Percentiles rank a stretch among this genome's conserved stretches.
Evolutionary conservation across 1,139 yeast genomes (phyloP).

Genomic region (Debaryomycetaceae sp.): DNA sequence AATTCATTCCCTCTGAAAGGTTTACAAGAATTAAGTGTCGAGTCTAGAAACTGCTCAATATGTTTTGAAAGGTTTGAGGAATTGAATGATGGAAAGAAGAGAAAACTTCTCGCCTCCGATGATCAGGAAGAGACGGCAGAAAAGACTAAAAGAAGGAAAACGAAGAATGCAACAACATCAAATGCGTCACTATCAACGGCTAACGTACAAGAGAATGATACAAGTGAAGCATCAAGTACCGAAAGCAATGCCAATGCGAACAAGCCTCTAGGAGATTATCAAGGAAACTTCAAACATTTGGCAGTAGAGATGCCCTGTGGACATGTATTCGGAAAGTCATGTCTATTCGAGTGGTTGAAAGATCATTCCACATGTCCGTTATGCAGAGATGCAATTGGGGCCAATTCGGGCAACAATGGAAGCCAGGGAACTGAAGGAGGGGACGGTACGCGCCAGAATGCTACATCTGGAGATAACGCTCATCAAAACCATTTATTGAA

Average conservation of each 20-base stretch:
- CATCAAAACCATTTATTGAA: not conserved
- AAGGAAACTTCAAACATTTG: constrained; percentile 47
- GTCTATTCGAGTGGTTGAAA: constrained; percentile 74
- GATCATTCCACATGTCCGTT: constrained; percentile 73
- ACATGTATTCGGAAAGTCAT: constrained; percentile 71
- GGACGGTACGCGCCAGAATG: not conserved
- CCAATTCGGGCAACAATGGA: not conserved
- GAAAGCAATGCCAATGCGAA: not conserved
- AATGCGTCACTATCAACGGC: not conserved
- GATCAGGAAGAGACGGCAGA: not conserved
- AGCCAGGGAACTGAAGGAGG: not conserved
- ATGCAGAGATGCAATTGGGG: constrained; percentile 59
- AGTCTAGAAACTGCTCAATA: constrained; percentile 52
- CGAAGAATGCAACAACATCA: not conserved
- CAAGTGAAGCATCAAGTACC: not conserved
- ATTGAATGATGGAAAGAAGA: not conserved
- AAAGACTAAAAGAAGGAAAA: not conserved
- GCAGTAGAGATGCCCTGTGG: constrained; percentile 79
- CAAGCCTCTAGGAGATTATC: constrained; percentile 23
- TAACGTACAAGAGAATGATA: not conserved
- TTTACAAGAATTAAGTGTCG: constrained; percentile 24
- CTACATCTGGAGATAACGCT: not conserved
- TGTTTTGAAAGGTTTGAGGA: constrained; percentile 57
- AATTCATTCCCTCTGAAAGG: constrained; percentile 41
- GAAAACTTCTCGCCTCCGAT: not conserved